Base-by-base conservation (phyloP, 2,329 filamentous ascomycete genomes). In the Thielaviopsis punctulata region DNA sequence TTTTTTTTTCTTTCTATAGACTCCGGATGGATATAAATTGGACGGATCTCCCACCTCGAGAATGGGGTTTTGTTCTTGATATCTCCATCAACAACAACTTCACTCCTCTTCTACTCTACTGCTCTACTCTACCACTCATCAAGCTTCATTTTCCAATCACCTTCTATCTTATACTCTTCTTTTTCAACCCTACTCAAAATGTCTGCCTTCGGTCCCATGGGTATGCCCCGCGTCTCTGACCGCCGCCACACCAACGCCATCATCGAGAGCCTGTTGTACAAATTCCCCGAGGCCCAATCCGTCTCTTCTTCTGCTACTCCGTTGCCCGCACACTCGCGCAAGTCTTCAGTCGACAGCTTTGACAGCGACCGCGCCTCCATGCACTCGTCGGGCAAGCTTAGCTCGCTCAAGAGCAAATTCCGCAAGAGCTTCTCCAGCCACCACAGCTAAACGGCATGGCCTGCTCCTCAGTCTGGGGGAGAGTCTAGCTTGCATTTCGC, bases 201-300 rank as follows among this genome's bases (percentile, higher is more conserved):
- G 53, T 45, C 53, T 19, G 46, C 53, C 46, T 55, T 49, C 41
- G 53, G 53, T 45, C 39, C 53, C 19, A 46, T 55, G 27, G 49
- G 53, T 18, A 45, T 55, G 46, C 53, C 53, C n/a, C 53, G 47
- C 24, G 21, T 56, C 46, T 44, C 41, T 30, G 56, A 58, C 48
- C 55, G 56, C 43, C 47, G 57, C n/a, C 56, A 58, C 51, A 44
- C 56, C 49, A 52, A 52, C 43, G 55, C 57, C 27, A 41, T 59
- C 2, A 48, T 59, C 25, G 54, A 59, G 48, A 54, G 55, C 46
- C 54, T 58, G 48, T 51, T 58, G 49, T 55, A 57, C 51, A 55
- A 53, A 39, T 53, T 52, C 51, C 52, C 44, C 49, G 48, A 52
- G 30, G 39, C 23, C 18, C 12, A 22, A 22, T 10, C 13, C 4